A percentile compares a stretch with the other conserved stretches of the same genome.
Evolutionary conservation across 108 stramenopile species (phyloP).

Genomic region (Seminavis robusta): DNA sequence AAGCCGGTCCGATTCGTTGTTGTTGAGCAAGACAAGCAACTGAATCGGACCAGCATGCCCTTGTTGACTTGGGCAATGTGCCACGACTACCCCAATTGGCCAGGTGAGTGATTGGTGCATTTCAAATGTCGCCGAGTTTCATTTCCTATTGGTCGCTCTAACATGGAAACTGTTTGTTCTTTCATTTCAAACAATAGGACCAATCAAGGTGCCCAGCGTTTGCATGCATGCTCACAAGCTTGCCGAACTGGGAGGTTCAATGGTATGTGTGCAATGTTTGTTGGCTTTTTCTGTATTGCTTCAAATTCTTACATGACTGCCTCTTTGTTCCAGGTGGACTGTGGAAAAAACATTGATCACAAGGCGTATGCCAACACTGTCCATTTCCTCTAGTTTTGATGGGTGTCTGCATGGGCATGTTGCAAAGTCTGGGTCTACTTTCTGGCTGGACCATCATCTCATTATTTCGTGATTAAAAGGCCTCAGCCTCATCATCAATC

Average conservation of each 20-base stretch:
- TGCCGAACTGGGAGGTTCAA: conserved; percentile 58
- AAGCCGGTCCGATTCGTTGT: conserved; percentile 60
- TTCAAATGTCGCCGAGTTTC: neutral
- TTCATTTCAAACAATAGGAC: conserved; percentile 20
- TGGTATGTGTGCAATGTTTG: too few relatives aligned
- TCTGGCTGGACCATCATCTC: too few relatives aligned
- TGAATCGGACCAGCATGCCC: conserved; percentile 30
- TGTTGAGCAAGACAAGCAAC: conserved; percentile 30
- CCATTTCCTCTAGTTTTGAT: conserved; percentile 40
- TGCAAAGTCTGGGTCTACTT: too few relatives aligned
- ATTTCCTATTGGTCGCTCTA: neutral
- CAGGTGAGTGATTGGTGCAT: neutral
- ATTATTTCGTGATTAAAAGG: too few relatives aligned
- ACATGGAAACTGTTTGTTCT: neutral
- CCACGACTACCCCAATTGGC: conserved; percentile 72
- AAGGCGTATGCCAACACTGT: conserved; percentile 35
- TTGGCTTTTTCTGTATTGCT: too few relatives aligned
- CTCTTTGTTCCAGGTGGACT: too few relatives aligned
- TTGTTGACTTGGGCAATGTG: conserved; percentile 52
- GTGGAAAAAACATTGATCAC: conserved; percentile 37
- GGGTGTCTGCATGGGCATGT: neutral
- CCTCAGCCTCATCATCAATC: too few relatives aligned
- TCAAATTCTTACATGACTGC: too few relatives aligned
- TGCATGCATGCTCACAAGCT: conserved; percentile 61
- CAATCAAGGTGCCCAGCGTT: conserved; percentile 64